Evolutionary conservation across 345 rosid species (phyloP).

Genomic region (Ceriops decandra): DNA sequence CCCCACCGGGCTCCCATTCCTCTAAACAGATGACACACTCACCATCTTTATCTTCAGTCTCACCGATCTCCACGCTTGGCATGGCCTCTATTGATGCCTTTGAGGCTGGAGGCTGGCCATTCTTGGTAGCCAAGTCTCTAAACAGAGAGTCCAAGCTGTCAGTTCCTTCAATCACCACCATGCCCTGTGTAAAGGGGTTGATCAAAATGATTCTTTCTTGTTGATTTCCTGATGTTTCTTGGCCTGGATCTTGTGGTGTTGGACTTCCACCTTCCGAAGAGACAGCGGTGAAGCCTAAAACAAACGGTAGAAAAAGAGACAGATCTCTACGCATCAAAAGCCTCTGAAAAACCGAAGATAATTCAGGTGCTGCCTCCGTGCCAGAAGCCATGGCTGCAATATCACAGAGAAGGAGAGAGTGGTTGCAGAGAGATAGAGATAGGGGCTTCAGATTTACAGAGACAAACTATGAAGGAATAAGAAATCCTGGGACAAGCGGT

Average conservation of each 20-base stretch:
- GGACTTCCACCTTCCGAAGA: background rate
- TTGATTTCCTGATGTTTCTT: conserved; percentile 14
- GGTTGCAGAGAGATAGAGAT: background rate
- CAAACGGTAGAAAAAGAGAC: conserved; percentile 40
- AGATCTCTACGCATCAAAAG: conserved; percentile 36
- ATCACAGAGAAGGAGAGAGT: background rate
- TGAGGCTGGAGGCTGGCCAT: conserved; percentile 77
- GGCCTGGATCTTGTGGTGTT: conserved; percentile 28
- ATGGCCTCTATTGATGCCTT: conserved; percentile 66
- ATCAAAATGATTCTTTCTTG: conserved; percentile 54
- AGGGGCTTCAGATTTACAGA: background rate
- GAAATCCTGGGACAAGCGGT: accelerated
- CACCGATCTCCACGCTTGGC: conserved; percentile 42
- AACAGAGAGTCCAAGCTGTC: conserved; percentile 43
- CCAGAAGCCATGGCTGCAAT: conserved; percentile 17
- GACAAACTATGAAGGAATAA: background rate
- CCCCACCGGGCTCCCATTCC: conserved; percentile 41
- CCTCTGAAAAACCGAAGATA: conserved; percentile 40
- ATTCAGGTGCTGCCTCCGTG: background rate
- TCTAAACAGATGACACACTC: conserved; percentile 80
- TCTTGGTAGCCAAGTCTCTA: conserved; percentile 29
- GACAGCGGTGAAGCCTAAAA: conserved; percentile 45
- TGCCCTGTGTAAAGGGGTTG: conserved; percentile 68
- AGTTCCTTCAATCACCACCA: conserved; percentile 57
- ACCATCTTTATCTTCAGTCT: conserved; percentile 30